These are phyloP conservation scores for Penicillium sp. DNA, from an alignment of 2,329 filamentous ascomycete genomes.

Conservation along the genomic window DNA sequence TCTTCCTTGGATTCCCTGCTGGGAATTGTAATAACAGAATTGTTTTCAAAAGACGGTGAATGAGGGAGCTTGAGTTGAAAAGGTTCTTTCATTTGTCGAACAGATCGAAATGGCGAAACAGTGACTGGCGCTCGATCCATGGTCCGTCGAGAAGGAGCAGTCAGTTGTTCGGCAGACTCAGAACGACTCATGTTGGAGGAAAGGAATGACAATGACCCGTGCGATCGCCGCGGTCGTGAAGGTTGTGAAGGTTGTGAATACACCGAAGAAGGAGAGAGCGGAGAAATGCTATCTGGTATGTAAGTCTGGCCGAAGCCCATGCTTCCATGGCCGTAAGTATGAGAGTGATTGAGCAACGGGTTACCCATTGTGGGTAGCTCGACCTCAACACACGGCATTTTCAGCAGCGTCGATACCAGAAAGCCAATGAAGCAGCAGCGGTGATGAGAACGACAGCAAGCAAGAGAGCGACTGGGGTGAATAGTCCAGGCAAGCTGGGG, in stretches of 20 bases:
- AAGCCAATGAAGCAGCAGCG: neutral
- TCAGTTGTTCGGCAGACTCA: conserved; percentile 28
- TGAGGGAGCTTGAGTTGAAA: conserved; percentile 34
- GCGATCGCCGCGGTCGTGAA: conserved; percentile 29
- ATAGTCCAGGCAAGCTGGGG: conserved; percentile 7
- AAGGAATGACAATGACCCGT: conserved; percentile 32
- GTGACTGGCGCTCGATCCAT: conserved; percentile 23
- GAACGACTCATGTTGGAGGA: conserved; percentile 27
- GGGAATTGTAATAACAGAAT: conserved; percentile 6
- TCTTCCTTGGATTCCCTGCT: conserved; percentile 10
- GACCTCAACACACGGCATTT: conserved; percentile 31
- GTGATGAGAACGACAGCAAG: neutral
- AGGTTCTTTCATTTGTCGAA: conserved; percentile 37
- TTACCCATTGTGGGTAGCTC: conserved; percentile 20
- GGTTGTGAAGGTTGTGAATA: conserved; percentile 20
- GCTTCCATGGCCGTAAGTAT: conserved; percentile 5
- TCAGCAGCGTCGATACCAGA: conserved; percentile 1
- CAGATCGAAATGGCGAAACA: conserved; percentile 37
- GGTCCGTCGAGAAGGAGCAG: conserved; percentile 22
- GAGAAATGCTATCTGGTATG: conserved; percentile 15
- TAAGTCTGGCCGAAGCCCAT: conserved; percentile 17
- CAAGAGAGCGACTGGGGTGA: conserved; percentile 6
- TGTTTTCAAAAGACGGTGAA: conserved; percentile 31
- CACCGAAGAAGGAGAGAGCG: conserved; percentile 22
- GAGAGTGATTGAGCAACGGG: conserved; percentile 15